These are phyloP conservation scores for Saussurea involucrata DNA, from an alignment of 129 eudicot genomes.

Conservation along the genomic window DNA sequence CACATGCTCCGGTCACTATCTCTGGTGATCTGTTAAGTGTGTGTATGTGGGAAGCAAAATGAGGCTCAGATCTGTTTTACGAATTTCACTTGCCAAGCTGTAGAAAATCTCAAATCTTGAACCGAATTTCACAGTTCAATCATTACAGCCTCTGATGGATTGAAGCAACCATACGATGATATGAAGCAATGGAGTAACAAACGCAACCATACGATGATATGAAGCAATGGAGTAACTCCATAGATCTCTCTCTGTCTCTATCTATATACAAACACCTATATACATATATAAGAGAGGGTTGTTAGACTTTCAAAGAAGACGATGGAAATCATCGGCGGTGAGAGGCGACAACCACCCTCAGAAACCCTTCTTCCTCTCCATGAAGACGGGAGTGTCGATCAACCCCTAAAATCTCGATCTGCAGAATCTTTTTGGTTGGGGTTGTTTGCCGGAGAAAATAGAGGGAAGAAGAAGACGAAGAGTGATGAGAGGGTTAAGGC, in stretches of 20 bases:
- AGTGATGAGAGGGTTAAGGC: no score
- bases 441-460: no score
- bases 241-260: neutral
- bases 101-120: neutral
- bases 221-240: neutral
- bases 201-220: neutral
- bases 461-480: no score
- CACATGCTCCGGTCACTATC: no score
- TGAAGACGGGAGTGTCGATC: no score
- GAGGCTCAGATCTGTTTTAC: slow-evolving; percentile 15
- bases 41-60: neutral
- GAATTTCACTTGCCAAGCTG: slow-evolving; percentile 19
- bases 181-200: neutral
- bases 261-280: neutral
- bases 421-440: no score
- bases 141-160: slow-evolving; percentile 9
- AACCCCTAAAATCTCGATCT: no score
- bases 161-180: no score
- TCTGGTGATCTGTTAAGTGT: no score
- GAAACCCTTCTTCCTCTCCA: slow-evolving; percentile 27
- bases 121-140: neutral
- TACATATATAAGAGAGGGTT: slow-evolving; percentile 7
- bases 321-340: slow-evolving; percentile 10
- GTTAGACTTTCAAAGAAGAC: neutral
- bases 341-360: slow-evolving; percentile 29